Percentiles rank a stretch among this genome's conserved stretches.
Evolutionary conservation across 495 filamentous ascomycete genomes (phyloP).

Genomic region (Xylaria intraflava): DNA sequence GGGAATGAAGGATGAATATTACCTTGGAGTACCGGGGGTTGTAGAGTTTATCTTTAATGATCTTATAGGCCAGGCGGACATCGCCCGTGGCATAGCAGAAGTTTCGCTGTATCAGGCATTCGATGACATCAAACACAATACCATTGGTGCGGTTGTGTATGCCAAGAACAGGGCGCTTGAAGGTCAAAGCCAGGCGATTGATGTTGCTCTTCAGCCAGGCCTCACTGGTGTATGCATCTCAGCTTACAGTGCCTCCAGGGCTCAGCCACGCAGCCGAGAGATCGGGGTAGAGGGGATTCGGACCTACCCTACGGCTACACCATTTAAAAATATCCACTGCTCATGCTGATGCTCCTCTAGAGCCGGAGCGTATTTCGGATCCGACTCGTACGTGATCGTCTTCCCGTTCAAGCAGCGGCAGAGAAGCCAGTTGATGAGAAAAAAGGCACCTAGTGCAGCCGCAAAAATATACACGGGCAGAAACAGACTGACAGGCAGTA

Average conservation of each 20-base stretch:
- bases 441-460: slow-evolving; percentile 27
- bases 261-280: neutral
- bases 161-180: slow-evolving; percentile 67
- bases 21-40: slow-evolving; percentile 59
- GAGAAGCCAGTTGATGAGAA: slow-evolving; percentile 43
- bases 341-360: slow-evolving; percentile 47
- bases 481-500: slow-evolving; percentile 41
- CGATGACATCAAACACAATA: slow-evolving; percentile 65
- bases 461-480: slow-evolving; percentile 46
- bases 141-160: slow-evolving; percentile 76
- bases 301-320: slow-evolving; percentile 54
- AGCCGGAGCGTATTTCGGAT: slow-evolving; percentile 37
- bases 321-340: slow-evolving; percentile 71
- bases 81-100: slow-evolving; percentile 67
- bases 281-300: neutral
- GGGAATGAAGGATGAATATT: slow-evolving; percentile 72
- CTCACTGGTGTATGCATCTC: slow-evolving; percentile 25
- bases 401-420: slow-evolving; percentile 47
- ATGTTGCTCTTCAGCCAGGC: slow-evolving; percentile 63
- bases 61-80: slow-evolving; percentile 50
- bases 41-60: slow-evolving; percentile 54
- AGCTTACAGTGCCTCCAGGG: neutral
- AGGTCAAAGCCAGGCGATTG: slow-evolving; percentile 64
- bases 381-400: slow-evolving; percentile 34
- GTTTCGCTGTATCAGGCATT: slow-evolving; percentile 71